Conservation (phyloP, 805 yeast species). For the Debaryomyces hansenii region DNA sequence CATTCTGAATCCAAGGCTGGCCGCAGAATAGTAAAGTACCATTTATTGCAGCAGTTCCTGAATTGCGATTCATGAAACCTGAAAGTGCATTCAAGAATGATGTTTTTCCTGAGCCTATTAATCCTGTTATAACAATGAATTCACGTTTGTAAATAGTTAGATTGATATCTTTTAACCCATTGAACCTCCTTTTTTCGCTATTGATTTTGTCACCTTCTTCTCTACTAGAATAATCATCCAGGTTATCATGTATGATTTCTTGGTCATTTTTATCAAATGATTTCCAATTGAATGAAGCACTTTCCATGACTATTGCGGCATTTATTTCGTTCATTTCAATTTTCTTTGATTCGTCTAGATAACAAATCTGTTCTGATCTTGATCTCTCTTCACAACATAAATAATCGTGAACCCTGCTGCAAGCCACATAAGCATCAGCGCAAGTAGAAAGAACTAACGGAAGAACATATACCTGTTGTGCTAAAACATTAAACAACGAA, state of each 20-base stretch:
- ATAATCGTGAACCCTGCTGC: slow-evolving; percentile 7
- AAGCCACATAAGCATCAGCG: slow-evolving; percentile 14
- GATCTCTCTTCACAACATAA: slow-evolving; percentile 6
- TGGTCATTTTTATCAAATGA: slow-evolving; percentile 9
- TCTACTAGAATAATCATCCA: not conserved
- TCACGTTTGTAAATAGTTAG: slow-evolving; percentile 60
- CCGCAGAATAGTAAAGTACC: slow-evolving; percentile 58
- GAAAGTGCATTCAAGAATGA: slow-evolving; percentile 67
- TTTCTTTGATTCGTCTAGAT: not conserved
- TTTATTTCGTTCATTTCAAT: slow-evolving; percentile 5
- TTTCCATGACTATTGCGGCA: slow-evolving; percentile 47
- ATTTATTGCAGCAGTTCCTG: slow-evolving; percentile 50
- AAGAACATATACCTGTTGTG: slow-evolving; percentile 8
- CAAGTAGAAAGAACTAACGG: slow-evolving; percentile 13
- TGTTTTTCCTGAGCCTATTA: slow-evolving; percentile 80
- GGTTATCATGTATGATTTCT: not conserved
- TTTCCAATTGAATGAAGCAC: slow-evolving; percentile 72
- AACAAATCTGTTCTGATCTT: not conserved
- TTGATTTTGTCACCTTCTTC: not conserved
- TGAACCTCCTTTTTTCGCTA: slow-evolving; percentile 6
- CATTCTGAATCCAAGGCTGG: slow-evolving; percentile 80
- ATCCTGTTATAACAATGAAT: slow-evolving; percentile 71
- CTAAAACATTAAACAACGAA: slow-evolving; percentile 14
- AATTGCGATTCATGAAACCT: slow-evolving; percentile 60
- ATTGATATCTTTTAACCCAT: slow-evolving; percentile 48